Percentiles rank a stretch among this genome's conserved stretches.
These are phyloP conservation scores for Tolypocladium endophyticum DNA, from an alignment of 2,329 filamentous ascomycete genomes.

Conservation along the genomic window DNA sequence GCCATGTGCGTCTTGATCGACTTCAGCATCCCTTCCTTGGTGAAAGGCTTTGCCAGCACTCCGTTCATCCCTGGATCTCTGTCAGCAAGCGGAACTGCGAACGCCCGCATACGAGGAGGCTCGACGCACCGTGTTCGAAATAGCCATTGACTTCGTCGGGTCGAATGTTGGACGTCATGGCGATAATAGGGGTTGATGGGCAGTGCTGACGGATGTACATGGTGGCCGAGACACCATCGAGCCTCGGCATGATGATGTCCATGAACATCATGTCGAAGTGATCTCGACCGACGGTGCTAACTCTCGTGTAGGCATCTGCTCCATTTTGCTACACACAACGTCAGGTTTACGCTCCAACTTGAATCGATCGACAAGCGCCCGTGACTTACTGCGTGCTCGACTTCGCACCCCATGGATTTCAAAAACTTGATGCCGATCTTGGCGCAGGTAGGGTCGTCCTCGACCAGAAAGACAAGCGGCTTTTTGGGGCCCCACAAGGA, in stretches of 20 bases:
- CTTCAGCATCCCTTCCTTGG: constrained; percentile 71
- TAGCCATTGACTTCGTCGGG: constrained; percentile 96
- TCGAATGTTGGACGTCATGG: constrained; percentile 97
- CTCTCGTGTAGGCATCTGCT: constrained; percentile 81
- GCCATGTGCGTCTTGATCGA: constrained; percentile 82
- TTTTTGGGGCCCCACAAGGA: constrained; percentile 46
- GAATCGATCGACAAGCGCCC: constrained; percentile 6
- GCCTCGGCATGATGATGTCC: constrained; percentile 95
- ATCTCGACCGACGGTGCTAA: constrained; percentile 38
- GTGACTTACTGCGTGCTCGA: constrained; percentile 53
- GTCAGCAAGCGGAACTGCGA: not conserved
- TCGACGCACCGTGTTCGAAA: constrained; percentile 76
- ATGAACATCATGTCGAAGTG: constrained; percentile 65
- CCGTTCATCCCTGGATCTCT: constrained; percentile 76
- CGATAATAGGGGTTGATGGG: constrained; percentile 76
- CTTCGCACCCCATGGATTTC: constrained; percentile 52
- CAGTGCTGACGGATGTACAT: constrained; percentile 86
- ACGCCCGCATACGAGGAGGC: not conserved
- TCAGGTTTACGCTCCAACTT: constrained; percentile 6
- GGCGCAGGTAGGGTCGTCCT: constrained; percentile 62
- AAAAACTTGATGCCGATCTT: constrained; percentile 60
- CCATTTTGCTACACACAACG: constrained; percentile 48
- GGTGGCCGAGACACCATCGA: constrained; percentile 91
- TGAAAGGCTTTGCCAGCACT: constrained; percentile 94
- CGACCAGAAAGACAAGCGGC: constrained; percentile 81